Conservation (phyloP, 192 early-diverging fungal genomes). For the Mycoemilia scoparia region DNA sequence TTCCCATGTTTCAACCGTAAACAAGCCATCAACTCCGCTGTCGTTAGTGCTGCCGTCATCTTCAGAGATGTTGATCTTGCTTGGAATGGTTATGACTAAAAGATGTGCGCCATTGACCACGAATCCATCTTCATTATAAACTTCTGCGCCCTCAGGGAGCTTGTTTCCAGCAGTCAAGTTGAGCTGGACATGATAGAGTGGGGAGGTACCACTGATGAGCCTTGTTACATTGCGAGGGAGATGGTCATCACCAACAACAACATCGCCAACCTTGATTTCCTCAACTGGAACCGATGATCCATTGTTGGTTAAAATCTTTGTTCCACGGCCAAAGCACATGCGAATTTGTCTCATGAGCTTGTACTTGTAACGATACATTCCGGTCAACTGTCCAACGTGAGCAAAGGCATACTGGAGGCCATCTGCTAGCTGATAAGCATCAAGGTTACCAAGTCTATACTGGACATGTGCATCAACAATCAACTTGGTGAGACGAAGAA, state of each 20-base stretch:
- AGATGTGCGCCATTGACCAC: constrained; percentile 34
- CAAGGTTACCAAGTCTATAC: constrained; percentile 92
- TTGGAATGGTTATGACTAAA: constrained; percentile 21
- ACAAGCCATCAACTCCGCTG: too few relatives aligned
- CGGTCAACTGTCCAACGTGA: constrained; percentile 95
- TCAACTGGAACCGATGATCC: constrained; percentile 14
- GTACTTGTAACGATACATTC: constrained; percentile 99
- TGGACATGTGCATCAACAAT: constrained; percentile 96
- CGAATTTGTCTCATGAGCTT: constrained; percentile 92
- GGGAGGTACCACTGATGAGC: constrained; percentile 15
- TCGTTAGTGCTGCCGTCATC: too few relatives aligned
- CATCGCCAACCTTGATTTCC: constrained; percentile 16
- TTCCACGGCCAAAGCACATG: constrained; percentile 34
- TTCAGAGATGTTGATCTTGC: too few relatives aligned
- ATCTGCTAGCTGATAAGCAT: constrained; percentile 98
- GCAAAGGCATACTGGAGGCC: constrained; percentile 97
- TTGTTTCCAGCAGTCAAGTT: neutral
- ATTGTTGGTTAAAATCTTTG: constrained; percentile 11
- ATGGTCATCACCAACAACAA: constrained; percentile 30
- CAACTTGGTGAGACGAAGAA: constrained; percentile 88
- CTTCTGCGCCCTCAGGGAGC: too few relatives aligned
- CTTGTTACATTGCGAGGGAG: constrained; percentile 13
- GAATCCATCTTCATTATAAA: constrained; percentile 26
- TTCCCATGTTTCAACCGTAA: too few relatives aligned
- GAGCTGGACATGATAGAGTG: constrained; percentile 27